A percentile compares a stretch with the other conserved stretches of the same genome.
Conservation (phyloP, 495 filamentous ascomycete genomes). For the Glonium stellatum region DNA sequence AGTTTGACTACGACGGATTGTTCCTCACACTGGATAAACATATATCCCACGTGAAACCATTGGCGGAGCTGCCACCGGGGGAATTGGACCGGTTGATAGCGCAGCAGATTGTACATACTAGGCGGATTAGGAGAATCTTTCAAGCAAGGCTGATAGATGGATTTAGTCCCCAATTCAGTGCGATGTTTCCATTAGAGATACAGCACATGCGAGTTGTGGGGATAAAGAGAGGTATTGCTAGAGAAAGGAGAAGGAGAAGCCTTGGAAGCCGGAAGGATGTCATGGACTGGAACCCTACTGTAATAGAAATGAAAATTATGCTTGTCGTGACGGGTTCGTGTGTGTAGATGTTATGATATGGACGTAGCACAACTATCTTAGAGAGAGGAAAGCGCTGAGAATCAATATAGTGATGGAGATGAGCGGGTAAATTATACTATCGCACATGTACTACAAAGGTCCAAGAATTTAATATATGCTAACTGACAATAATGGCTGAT, state of each 20-base stretch:
- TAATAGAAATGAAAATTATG: neutral
- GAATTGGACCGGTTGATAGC: conserved; percentile 9
- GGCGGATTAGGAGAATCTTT: conserved; percentile 1
- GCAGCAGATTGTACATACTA: conserved; percentile 4
- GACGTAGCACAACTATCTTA: neutral
- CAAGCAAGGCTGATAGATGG: conserved; percentile 9
- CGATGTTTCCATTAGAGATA: neutral
- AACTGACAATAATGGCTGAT: too few relatives aligned
- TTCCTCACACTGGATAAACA: conserved; percentile 8
- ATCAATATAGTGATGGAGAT: too few relatives aligned
- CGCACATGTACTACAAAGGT: too few relatives aligned
- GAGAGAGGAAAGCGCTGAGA: neutral
- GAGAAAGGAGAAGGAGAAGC: neutral
- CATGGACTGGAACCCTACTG: neutral
- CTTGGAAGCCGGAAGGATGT: neutral
- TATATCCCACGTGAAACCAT: conserved; percentile 8
- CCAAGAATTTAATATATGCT: too few relatives aligned
- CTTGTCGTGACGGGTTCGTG: too few relatives aligned
- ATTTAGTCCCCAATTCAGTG: neutral
- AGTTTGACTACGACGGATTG: too few relatives aligned
- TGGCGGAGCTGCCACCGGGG: neutral
- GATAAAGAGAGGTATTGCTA: neutral
- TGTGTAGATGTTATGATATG: too few relatives aligned
- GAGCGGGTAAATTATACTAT: too few relatives aligned
- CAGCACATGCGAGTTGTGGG: neutral